Conservation (phyloP, 2,329 filamentous ascomycete genomes). For the Basipetospora chlamydospora region DNA sequence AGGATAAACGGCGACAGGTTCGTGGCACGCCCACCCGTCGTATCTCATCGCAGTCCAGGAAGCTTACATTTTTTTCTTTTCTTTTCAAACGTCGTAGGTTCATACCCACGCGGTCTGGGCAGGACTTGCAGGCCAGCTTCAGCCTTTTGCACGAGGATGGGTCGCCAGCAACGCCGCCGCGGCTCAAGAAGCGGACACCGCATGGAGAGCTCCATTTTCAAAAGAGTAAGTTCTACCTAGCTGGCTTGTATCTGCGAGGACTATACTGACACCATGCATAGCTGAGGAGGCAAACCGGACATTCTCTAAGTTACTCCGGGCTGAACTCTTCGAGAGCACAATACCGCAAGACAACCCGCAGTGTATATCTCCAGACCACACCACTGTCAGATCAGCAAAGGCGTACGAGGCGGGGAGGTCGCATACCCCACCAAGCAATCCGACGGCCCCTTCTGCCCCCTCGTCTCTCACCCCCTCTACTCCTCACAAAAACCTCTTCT, state of each 20-base stretch:
- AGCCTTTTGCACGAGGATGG: conserved; percentile 84
- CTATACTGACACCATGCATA: conserved; percentile 12
- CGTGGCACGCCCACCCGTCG: no score
- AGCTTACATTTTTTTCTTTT: no score
- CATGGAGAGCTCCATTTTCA: conserved; percentile 91
- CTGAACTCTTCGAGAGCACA: conserved; percentile 82
- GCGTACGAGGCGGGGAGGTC: conserved; percentile 54
- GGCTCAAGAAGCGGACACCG: conserved; percentile 67
- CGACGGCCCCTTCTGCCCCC: conserved; percentile 46
- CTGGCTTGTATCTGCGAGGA: background rate
- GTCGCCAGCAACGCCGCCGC: conserved; percentile 81
- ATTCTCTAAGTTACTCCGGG: conserved; percentile 73
- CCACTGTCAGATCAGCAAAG: no score
- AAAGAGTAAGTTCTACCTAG: conserved; percentile 47
- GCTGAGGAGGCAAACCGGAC: conserved; percentile 92
- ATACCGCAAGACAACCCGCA: conserved; percentile 67
- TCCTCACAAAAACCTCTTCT: conserved; percentile 93
- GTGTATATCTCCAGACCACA: conserved; percentile 43
- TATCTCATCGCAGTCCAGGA: no score
- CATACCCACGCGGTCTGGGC: conserved; percentile 84
- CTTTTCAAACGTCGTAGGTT: conserved; percentile 47
- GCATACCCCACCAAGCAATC: conserved; percentile 64
- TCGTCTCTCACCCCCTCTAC: conserved; percentile 79
- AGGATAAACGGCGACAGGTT: conserved; percentile 49
- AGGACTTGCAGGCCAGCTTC: conserved; percentile 87